These are phyloP conservation scores for Musa schizocarpa DNA, from an alignment of 176 grass and related monocot species.

Conservation along the genomic window DNA sequence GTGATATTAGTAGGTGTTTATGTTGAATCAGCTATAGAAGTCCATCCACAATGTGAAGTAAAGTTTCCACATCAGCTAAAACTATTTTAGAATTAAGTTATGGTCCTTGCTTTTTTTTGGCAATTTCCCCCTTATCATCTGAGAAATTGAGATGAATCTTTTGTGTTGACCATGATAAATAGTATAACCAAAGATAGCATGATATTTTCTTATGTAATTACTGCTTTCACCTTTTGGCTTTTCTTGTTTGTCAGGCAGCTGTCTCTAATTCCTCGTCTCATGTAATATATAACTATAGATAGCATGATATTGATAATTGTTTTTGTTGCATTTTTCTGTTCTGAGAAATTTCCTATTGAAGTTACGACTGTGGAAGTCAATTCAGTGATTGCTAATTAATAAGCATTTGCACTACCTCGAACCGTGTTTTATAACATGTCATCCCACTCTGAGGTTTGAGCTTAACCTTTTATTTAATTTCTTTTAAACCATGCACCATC, in stretches of 20 bases:
- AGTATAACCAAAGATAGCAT: background rate
- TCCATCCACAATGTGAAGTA: background rate
- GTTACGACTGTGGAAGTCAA: too few relatives aligned
- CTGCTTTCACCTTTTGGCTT: background rate
- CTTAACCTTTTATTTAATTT: too few relatives aligned
- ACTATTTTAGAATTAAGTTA: background rate
- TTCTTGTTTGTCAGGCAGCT: background rate
- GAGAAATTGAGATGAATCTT: background rate
- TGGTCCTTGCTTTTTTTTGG: background rate
- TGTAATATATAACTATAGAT: background rate
- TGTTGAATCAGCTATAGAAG: background rate
- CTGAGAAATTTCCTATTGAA: too few relatives aligned
- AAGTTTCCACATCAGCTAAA: background rate
- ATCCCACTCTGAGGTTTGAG: too few relatives aligned
- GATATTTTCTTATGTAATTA: background rate
- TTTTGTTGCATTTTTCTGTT: too few relatives aligned
- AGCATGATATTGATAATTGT: too few relatives aligned
- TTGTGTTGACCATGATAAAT: background rate
- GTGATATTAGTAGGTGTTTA: background rate
- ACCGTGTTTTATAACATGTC: too few relatives aligned
- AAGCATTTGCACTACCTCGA: too few relatives aligned
- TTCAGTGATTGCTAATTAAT: too few relatives aligned
- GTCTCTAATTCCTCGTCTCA: background rate
- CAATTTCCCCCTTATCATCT: background rate
- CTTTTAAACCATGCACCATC: too few relatives aligned